These are phyloP conservation scores for Plasmodium yoelii DNA, from an alignment of 169 alveolate genomes.

Conservation along the genomic window DNA sequence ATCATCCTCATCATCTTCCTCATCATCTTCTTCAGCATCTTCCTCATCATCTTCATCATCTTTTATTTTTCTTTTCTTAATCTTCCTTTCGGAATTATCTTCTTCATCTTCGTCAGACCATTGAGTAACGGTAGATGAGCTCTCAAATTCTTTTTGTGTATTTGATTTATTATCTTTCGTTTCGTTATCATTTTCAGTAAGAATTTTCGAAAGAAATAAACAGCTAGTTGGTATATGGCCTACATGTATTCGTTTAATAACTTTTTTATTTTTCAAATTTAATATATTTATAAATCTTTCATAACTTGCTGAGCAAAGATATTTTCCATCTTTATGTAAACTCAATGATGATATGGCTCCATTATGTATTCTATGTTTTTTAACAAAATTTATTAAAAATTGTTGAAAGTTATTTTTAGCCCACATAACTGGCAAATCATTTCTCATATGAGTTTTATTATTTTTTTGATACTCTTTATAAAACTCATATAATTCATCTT, in stretches of 20 bases:
- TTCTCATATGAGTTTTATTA: conserved; percentile 58
- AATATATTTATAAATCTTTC: conserved; percentile 74
- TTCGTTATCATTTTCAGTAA: conserved; percentile 8
- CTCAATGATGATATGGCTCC: conserved; percentile 76
- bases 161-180: background rate
- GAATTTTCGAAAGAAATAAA: conserved; percentile 28
- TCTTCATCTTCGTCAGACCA: conserved; percentile 15
- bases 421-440: conserved; percentile 63
- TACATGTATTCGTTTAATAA: conserved; percentile 45
- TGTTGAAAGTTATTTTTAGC: conserved; percentile 53
- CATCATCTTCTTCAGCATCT: background rate
- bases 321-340: conserved; percentile 78
- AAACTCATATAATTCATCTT: conserved; percentile 54
- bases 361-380: conserved; percentile 59
- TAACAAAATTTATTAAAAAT: conserved; percentile 12
- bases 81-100: background rate
- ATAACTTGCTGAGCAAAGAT: conserved; percentile 77
- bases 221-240: conserved; percentile 56
- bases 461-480: conserved; percentile 56
- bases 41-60: conserved; percentile 4
- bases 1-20: background rate
- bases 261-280: conserved; percentile 22
- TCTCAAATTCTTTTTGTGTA: background rate
- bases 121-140: background rate
- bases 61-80: background rate